Base-by-base conservation (phyloP, 106 monocot species). In the Xerophyta viscosa region DNA sequence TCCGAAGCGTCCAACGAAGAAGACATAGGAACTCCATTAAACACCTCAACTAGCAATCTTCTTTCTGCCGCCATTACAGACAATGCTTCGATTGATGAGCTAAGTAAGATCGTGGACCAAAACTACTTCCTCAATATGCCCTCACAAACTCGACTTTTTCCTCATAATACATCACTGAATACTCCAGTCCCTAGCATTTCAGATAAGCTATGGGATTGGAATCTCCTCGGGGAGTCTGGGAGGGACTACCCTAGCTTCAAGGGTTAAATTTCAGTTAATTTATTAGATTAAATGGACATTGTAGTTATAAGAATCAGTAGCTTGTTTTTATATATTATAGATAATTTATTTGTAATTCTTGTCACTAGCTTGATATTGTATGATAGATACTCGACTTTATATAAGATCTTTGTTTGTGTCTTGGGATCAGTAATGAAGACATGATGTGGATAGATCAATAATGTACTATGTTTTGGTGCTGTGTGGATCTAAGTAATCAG, bases 181-280 rank as follows among this genome's bases (percentile, higher is more conserved):
- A 54, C 24, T 49, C 73, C 3, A 52, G 50, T 42, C 49, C 63
- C 0, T 28, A n/a, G n/a, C 13, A 61, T 79, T 36, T 37, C 79
- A 18, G 74, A 80, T 41, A 80, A 75, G 61, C 47, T 80, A 22
- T 80, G 80, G 80, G 80, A 80, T 11, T 80, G 80, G 80, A 75
- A 66, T 48, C 56, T 64, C 29, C 39, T 65, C 24, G 52, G 60
- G 1, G 69, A 74, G 8, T 26, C 41, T 3, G 57, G 14, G n/a
- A 73, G 68, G 27, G 78, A 69, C 37, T 63, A 60, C 54, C 19
- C 53, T 42, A 31, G 57, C 50, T 76, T 65, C 44, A 64, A 58
- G 45, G 54, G 46, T 57, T 54, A 10, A n/a, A n/a, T n/a, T n/a
- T 14, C 27, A 27, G 51, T 28, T 24, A 51, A 14, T 26, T 28